Evolutionary conservation across 805 yeast genomes (phyloP).

Genomic region (Brettanomyces naardenensis): DNA sequence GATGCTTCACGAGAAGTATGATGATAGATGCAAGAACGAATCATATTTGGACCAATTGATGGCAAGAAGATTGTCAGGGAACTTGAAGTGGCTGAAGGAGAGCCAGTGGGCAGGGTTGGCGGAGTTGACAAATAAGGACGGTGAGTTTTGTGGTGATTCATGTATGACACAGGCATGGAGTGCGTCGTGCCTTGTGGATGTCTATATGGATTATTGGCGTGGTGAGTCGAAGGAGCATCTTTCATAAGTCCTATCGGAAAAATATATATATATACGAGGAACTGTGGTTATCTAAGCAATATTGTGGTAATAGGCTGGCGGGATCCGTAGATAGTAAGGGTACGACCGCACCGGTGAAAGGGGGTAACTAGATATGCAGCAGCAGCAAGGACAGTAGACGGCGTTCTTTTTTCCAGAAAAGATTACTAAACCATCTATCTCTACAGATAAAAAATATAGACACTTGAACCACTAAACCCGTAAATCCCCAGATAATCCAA

Average conservation of each 20-base stretch:
- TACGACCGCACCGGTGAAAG: too few relatives aligned
- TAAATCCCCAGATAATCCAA: too few relatives aligned
- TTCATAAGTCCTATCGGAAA: not conserved
- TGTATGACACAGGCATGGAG: constrained; percentile 99
- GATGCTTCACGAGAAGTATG: constrained; percentile 36
- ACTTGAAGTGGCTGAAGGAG: constrained; percentile 60
- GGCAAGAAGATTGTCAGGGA: constrained; percentile 53
- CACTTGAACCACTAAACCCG: too few relatives aligned
- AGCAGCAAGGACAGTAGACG: too few relatives aligned
- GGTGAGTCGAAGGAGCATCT: too few relatives aligned
- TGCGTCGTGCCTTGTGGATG: constrained; percentile 73
- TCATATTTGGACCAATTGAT: constrained; percentile 37
- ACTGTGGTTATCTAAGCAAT: not conserved
- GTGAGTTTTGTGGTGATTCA: constrained; percentile 73
- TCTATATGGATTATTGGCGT: constrained; percentile 57
- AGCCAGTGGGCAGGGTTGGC: constrained; percentile 92
- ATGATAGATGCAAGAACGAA: constrained; percentile 1
- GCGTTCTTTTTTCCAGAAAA: too few relatives aligned
- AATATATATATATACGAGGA: not conserved
- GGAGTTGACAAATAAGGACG: constrained; percentile 85
- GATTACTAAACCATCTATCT: too few relatives aligned
- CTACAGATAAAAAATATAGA: too few relatives aligned
- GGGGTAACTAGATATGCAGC: not conserved
- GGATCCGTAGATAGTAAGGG: not conserved
- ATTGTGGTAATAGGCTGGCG: too few relatives aligned